phyloP scores from a whole-genome alignment of 2,329 filamentous ascomycete genomes.

The Pseudogymnoascus sp. region DNA sequence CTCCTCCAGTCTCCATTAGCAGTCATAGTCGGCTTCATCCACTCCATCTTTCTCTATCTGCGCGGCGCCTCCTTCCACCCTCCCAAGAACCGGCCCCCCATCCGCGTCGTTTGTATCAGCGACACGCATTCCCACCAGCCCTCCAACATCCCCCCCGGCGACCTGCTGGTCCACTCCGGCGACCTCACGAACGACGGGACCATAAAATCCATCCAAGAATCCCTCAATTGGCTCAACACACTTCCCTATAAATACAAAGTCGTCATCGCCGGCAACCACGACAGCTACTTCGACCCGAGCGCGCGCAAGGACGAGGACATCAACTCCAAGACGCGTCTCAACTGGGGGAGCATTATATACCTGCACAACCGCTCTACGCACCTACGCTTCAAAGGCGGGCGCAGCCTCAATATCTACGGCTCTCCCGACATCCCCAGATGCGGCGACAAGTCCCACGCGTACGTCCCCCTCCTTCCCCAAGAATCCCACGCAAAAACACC shows the following conservation, averaged over 20 bases:
- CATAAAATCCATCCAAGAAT: conserved; percentile 64
- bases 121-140: conserved; percentile 70
- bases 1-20: conserved; percentile 61
- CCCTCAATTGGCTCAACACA: conserved; percentile 71
- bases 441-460: conserved; percentile 61
- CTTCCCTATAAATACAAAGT: conserved; percentile 75
- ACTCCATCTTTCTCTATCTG: conserved; percentile 56
- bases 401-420: conserved; percentile 66
- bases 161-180: conserved; percentile 83
- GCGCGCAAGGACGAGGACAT: conserved; percentile 46
- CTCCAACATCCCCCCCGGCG: conserved; percentile 59
- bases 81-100: conserved; percentile 42
- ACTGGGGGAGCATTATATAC: conserved; percentile 61
- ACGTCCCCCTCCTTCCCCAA: conserved; percentile 11
- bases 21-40: conserved; percentile 51
- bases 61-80: conserved; percentile 57
- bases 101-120: conserved; percentile 79
- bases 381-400: conserved; percentile 50
- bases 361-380: conserved; percentile 61
- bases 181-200: conserved; percentile 72
- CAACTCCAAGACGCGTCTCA: conserved; percentile 41
- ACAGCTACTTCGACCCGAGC: conserved; percentile 67
- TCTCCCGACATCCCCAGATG: conserved; percentile 71
- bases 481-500: neutral
- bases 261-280: conserved; percentile 80